Evolutionary conservation across 2,329 filamentous ascomycete species (phyloP).

Genomic region (Phyllosticta citriasiana): DNA sequence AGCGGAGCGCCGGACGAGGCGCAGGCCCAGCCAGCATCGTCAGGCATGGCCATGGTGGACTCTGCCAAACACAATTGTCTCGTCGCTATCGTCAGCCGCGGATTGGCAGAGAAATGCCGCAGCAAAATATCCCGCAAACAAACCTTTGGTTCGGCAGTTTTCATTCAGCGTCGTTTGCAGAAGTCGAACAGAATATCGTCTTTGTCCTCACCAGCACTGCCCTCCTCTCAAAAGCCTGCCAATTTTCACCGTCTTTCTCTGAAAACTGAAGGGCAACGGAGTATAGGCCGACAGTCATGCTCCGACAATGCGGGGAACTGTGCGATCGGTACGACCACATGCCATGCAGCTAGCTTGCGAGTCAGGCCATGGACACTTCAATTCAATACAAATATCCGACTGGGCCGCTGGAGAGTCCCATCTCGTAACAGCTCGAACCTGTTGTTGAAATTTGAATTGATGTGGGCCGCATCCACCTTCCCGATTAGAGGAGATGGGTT

Average conservation of each 20-base stretch:
- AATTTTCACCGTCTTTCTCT: background rate
- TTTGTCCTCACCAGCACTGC: no score
- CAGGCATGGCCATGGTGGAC: background rate
- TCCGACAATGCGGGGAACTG: background rate
- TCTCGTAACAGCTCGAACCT: background rate
- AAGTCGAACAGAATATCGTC: no score
- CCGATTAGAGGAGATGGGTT: background rate
- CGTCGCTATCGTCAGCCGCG: background rate
- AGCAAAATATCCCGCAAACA: background rate
- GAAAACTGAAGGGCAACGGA: background rate
- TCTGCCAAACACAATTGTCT: background rate
- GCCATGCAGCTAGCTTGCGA: background rate
- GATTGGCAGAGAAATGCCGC: constrained; percentile 8
- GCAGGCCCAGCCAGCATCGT: background rate
- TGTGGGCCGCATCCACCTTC: background rate
- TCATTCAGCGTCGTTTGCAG: background rate
- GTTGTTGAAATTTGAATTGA: background rate
- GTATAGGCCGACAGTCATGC: background rate
- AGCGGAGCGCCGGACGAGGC: constrained; percentile 1
- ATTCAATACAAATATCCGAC: background rate
- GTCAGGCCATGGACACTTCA: background rate
- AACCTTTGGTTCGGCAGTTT: background rate
- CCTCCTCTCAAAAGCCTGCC: background rate
- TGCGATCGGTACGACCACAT: background rate
- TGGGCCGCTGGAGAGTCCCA: background rate